A percentile compares a stretch with the other conserved stretches of the same genome.
These are phyloP conservation scores for Xenoacremonium recifei DNA, from an alignment of 2,329 filamentous ascomycete genomes.

Conservation along the genomic window DNA sequence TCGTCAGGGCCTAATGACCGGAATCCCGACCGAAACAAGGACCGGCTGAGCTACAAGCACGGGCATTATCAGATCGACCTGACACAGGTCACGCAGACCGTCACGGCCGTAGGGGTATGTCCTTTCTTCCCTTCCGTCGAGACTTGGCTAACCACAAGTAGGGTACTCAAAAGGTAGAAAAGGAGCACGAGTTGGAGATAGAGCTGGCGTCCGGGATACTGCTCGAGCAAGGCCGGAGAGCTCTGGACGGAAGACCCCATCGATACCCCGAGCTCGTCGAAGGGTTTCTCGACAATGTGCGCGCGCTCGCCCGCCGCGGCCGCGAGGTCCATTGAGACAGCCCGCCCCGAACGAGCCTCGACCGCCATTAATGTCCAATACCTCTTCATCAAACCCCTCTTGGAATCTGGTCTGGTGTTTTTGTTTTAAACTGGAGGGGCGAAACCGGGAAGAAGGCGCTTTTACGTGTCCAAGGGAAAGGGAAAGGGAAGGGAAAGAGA, in stretches of 20 bases:
- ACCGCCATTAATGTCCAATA: no score
- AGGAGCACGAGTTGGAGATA: slow-evolving; percentile 80
- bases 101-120: slow-evolving; percentile 37
- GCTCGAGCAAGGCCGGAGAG: slow-evolving; percentile 62
- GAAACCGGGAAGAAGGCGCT: no score
- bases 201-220: slow-evolving; percentile 67
- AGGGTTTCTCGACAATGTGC: slow-evolving; percentile 72
- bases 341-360: no score
- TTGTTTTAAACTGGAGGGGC: no score
- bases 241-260: slow-evolving; percentile 50
- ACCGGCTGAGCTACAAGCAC: slow-evolving; percentile 88
- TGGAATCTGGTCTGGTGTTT: no score
- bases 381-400: no score
- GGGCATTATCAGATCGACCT: slow-evolving; percentile 87
- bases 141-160: slow-evolving; percentile 19
- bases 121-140: background rate
- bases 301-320: slow-evolving; percentile 52
- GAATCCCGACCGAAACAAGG: slow-evolving; percentile 71
- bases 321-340: slow-evolving; percentile 28
- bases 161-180: slow-evolving; percentile 45
- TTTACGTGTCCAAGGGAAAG: no score
- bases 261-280: slow-evolving; percentile 68
- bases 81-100: slow-evolving; percentile 73
- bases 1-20: slow-evolving; percentile 35
- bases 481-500: no score